Evolutionary conservation across 495 filamentous ascomycete genomes (phyloP).

Genomic region (Physcia stellaris): DNA sequence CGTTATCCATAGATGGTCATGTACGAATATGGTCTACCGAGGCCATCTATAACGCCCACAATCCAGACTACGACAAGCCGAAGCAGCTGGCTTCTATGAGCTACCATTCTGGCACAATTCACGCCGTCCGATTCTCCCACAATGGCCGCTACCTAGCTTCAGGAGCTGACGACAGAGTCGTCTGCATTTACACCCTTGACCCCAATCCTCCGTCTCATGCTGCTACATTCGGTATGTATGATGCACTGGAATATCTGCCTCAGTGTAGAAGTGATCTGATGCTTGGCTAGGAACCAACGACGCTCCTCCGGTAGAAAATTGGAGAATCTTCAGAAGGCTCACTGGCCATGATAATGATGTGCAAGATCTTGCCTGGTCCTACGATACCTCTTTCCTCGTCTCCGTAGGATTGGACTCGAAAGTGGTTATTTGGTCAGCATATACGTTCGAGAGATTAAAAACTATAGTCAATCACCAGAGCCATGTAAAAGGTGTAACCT

Average conservation of each 20-base stretch:
- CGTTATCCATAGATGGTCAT: conserved; percentile 58
- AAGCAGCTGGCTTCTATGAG: conserved; percentile 95
- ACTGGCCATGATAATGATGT: conserved; percentile 98
- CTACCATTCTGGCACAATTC: conserved; percentile 94
- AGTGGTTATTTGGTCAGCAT: conserved; percentile 93
- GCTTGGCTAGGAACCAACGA: conserved; percentile 62
- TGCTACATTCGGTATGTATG: conserved; percentile 55
- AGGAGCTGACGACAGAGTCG: conserved; percentile 95
- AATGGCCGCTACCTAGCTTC: conserved; percentile 90
- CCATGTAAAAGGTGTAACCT: conserved; percentile 96
- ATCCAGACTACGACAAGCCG: conserved; percentile 58
- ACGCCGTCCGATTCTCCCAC: conserved; percentile 88
- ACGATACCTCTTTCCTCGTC: conserved; percentile 87
- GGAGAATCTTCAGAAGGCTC: conserved; percentile 82
- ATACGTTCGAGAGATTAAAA: conserved; percentile 96
- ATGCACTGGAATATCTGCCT: conserved; percentile 1
- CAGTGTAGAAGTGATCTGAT: not conserved
- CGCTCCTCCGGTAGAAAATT: conserved; percentile 85
- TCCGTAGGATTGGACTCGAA: conserved; percentile 97
- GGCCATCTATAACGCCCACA: conserved; percentile 67
- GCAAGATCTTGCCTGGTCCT: conserved; percentile 94
- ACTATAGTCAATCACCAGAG: conserved; percentile 81
- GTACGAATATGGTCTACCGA: conserved; percentile 96
- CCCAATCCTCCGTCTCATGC: conserved; percentile 59
- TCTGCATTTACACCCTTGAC: conserved; percentile 89